Evolutionary conservation across 805 yeast species (phyloP), one percentile per base, ranked within the genome.

Genomic region (Kodamaea hsintzibuensis): DNA sequence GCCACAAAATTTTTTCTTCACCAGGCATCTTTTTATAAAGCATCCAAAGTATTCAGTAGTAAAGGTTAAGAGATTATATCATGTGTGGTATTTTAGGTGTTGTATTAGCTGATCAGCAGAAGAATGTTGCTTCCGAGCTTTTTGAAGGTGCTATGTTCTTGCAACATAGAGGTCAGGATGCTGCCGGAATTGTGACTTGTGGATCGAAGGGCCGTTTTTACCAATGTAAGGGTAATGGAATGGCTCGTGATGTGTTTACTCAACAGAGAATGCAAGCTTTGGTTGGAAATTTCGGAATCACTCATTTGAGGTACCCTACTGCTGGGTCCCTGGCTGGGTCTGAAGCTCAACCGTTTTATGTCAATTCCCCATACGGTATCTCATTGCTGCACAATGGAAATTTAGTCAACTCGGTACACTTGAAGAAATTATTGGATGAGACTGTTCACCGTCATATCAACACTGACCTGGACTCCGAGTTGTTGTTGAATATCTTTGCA

Each of bases 91-190:
- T 95, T 58, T 75, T 93, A 62, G 99, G 97, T 55, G 80, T 93
- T 51, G 88, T 91, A 43, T 79, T 90, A 54, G 89, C 96, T 10
- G 88, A 91, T 70, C 88, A 84, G 60, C 70, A 78, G 19, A 79
- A 79, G 48, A 80, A 82, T 54, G 97, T 89, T 48, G 96, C 97
- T 10, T 85, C 96, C 4, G 98, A 92, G 66, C 78, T 95, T 45
- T 85, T 91, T 53, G 99, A 95, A 69, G 97, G 97, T 6, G 87
- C 93, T 58, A 83, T 91, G 75, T 93, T 88, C 70, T 77, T 95
- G 57, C 99, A 95, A 69, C 99, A 95, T 68, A 83, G 99, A 67
- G 99, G 99, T 46, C 99, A 95, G 76, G 99, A 95, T 70, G 99
- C 99, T 9, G 97, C 98, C n/a, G 99, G 99, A 59, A 93, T 95